Evolutionary conservation across 2,329 filamentous ascomycete species (phyloP).

Genomic region (Pezicula carpinea): DNA sequence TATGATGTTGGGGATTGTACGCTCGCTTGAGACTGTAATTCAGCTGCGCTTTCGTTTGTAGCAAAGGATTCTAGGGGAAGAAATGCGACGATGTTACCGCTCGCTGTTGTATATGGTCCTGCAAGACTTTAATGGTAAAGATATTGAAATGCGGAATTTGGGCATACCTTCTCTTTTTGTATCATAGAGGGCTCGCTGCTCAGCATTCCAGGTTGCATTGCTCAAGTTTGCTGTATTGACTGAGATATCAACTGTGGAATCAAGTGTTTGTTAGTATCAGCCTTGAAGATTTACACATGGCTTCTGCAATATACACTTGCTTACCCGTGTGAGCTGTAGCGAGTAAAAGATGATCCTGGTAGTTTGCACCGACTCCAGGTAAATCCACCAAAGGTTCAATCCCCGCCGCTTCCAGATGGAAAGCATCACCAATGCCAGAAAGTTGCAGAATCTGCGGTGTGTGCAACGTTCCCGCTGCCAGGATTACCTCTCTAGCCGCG

Average conservation of each 20-base stretch:
- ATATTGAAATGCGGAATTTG: background rate
- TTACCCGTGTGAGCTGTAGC: slow-evolving; percentile 7
- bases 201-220: slow-evolving; percentile 6
- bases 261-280: background rate
- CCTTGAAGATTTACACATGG: background rate
- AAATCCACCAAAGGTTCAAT: slow-evolving; percentile 32
- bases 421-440: slow-evolving; percentile 24
- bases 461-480: slow-evolving; percentile 30
- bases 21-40: slow-evolving; percentile 1
- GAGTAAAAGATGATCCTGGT: slow-evolving; percentile 26
- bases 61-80: slow-evolving; percentile 7
- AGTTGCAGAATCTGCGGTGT: slow-evolving; percentile 17
- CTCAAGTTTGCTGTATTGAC: slow-evolving; percentile 7
- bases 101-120: slow-evolving; percentile 10
- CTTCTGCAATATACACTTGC: background rate
- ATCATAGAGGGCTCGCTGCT: slow-evolving; percentile 8
- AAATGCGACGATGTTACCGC: slow-evolving; percentile 9
- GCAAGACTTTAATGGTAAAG: background rate
- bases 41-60: background rate
- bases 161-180: slow-evolving; percentile 1
- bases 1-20: slow-evolving; percentile 6
- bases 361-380: slow-evolving; percentile 35
- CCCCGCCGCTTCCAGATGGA: slow-evolving; percentile 22
- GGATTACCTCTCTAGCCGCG: slow-evolving; percentile 30
- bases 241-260: slow-evolving; percentile 2